phyloP scores from a whole-genome alignment of 2,329 filamentous ascomycete genomes.

The Fusarium anthophilum region DNA sequence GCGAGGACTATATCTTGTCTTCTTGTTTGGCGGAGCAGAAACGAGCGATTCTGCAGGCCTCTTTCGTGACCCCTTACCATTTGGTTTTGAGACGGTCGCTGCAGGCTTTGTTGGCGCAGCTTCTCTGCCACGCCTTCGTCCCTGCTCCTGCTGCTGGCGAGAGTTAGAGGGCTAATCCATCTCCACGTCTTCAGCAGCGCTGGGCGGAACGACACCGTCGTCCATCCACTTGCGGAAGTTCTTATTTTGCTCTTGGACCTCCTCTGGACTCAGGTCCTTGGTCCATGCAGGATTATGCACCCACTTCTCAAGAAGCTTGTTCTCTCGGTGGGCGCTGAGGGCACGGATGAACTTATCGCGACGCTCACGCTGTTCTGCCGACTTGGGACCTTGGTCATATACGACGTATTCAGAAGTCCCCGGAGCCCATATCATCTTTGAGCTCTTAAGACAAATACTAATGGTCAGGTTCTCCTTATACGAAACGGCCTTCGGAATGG shows the following conservation, averaged over 20 bases:
- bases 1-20: slow-evolving; percentile 8
- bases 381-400: slow-evolving; percentile 74
- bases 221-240: slow-evolving; percentile 65
- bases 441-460: slow-evolving; percentile 80
- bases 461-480: slow-evolving; percentile 75
- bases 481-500: slow-evolving; percentile 67
- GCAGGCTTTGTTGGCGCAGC: neutral
- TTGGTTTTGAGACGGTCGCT: neutral
- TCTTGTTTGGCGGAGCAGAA: slow-evolving; percentile 2
- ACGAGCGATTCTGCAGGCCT: neutral
- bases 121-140: neutral
- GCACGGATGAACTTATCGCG: slow-evolving; percentile 62
- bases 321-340: slow-evolving; percentile 69
- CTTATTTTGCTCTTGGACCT: slow-evolving; percentile 78
- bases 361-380: slow-evolving; percentile 69
- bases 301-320: slow-evolving; percentile 80
- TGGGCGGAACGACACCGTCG: slow-evolving; percentile 55
- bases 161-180: slow-evolving; percentile 42
- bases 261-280: slow-evolving; percentile 80
- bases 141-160: slow-evolving; percentile 9
- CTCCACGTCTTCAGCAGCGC: slow-evolving; percentile 46
- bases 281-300: slow-evolving; percentile 84
- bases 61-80: neutral
- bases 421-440: slow-evolving; percentile 80
- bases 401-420: slow-evolving; percentile 76